Conservation (phyloP, 176 grass and related monocot species). For the Olyra latifolia region DNA sequence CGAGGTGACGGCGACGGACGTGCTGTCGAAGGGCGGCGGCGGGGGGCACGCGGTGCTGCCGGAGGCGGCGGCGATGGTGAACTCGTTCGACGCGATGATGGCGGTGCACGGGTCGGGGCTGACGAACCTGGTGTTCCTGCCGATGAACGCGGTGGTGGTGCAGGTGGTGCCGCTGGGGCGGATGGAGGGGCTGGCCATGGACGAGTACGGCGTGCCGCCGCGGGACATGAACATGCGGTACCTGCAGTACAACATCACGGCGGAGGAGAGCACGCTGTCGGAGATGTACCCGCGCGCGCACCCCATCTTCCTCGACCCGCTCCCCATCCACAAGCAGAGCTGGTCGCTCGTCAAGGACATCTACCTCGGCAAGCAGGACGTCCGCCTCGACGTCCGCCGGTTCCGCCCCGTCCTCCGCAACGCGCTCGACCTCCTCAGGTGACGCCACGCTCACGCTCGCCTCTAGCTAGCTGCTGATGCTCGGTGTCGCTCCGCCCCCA, state of each 20-base stretch:
- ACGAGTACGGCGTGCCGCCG: conserved; percentile 74
- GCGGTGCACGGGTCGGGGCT: conserved; percentile 85
- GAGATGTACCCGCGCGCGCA: conserved; percentile 61
- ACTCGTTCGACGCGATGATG: conserved; percentile 67
- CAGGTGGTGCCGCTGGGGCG: conserved; percentile 82
- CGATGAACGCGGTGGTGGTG: conserved; percentile 69
- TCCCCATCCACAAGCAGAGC: conserved; percentile 62
- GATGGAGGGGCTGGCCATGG: conserved; percentile 58
- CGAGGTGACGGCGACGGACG: conserved; percentile 55
- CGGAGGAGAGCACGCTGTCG: conserved; percentile 72
- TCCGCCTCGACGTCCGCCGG: conserved; percentile 47
- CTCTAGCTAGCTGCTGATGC: too few relatives aligned
- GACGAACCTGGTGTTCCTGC: conserved; percentile 80
- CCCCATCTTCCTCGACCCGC: conserved; percentile 58
- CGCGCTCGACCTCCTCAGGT: conserved; percentile 65
- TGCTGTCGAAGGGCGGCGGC: background rate
- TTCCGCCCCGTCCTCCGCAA: conserved; percentile 58
- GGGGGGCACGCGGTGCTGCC: conserved; percentile 8
- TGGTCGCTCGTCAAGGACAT: conserved; percentile 61
- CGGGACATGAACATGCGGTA: conserved; percentile 78
- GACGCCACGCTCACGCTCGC: too few relatives aligned
- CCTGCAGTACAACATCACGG: conserved; percentile 78
- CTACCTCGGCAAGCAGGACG: conserved; percentile 74
- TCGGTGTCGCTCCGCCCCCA: too few relatives aligned
- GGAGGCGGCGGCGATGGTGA: conserved; percentile 47